Base-by-base conservation (phyloP, 2,329 filamentous ascomycete species). In the Ascosphaera aggregata region DNA sequence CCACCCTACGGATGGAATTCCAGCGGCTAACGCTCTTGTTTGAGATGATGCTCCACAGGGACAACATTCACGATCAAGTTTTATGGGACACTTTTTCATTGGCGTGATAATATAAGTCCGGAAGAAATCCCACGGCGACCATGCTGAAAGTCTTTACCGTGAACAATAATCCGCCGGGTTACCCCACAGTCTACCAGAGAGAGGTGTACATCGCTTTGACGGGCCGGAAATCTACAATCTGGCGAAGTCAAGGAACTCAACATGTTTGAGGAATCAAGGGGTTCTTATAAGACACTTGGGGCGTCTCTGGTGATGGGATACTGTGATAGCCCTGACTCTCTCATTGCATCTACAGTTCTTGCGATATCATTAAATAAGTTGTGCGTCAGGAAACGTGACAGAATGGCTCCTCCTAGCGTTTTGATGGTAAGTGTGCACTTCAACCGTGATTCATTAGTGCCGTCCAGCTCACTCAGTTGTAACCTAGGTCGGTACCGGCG, bases 401-500 rank as follows among this genome's bases (percentile, higher is more conserved):
- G 42, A 38, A 71, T 71, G 66, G 63, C 67, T 47, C 67, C 70
- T 46, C 64, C 76, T 44, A 75, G 71, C 47, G 73, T 79, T 47
- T 63, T 79, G 53, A 79, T 79, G 73, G 73, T 73, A 49, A 34
- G 18, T 2, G 16, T 18, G n/a, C 3, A n/a, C 34, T 8, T 31
- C 37, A 35, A n/a, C 4, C 4, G 7, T 17, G 30, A 38, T 16
- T 22, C 11, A 24, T 18, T 16, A n/a, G 36, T 18, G 18, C 46
- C 39, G 45, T 39, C 38, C 24, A 4, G 27, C 39, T 32, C 7
- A 38, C 36, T 48, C 36, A 49, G 42, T 40, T 17, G 39, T 24
- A 35, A 16, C 20, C 17, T 43, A 76, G 78, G 71, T 93, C 42
- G 85, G 85, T 46, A 93, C 85, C 9, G 86, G 85, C 51, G 85